Conservation (phyloP, 2,329 filamentous ascomycete genomes). For the Macrophomina pseudophaseolina region DNA sequence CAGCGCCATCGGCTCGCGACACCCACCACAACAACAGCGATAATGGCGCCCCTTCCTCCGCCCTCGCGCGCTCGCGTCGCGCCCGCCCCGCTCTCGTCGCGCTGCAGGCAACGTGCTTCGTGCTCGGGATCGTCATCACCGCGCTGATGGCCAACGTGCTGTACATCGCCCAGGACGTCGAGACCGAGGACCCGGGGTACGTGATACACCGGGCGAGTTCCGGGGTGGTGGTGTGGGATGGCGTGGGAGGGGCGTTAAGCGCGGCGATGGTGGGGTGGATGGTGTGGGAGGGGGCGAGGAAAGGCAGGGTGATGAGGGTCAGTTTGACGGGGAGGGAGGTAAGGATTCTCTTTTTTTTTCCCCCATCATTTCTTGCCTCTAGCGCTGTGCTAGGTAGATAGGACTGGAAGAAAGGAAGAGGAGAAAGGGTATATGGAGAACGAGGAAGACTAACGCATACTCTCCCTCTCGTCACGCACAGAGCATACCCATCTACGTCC, state of each 20-base stretch:
- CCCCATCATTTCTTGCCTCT: neutral
- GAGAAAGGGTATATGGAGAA: neutral
- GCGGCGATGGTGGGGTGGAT: neutral
- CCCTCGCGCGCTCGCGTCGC: neutral
- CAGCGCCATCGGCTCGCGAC: neutral
- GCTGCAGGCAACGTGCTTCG: neutral
- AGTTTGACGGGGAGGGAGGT: constrained; percentile 12
- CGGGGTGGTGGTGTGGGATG: constrained; percentile 9
- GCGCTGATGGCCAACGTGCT: constrained; percentile 14
- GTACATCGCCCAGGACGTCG: neutral
- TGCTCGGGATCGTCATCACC: neutral
- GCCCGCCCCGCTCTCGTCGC: neutral
- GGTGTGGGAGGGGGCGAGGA: neutral
- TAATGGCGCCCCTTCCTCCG: neutral
- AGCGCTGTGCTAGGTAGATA: no score
- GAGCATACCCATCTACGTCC: neutral
- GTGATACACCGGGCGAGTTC: constrained; percentile 8
- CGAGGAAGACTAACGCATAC: no score
- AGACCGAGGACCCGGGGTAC: constrained; percentile 6
- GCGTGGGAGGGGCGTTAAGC: neutral
- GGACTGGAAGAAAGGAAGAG: neutral
- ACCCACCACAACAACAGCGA: neutral
- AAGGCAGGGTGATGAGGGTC: neutral
- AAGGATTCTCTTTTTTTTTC: neutral
- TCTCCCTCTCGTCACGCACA: neutral